These are phyloP conservation scores for Gracilaria vermiculophylla DNA, from an alignment of 23 red algal genomes.

Conservation along the genomic window DNA sequence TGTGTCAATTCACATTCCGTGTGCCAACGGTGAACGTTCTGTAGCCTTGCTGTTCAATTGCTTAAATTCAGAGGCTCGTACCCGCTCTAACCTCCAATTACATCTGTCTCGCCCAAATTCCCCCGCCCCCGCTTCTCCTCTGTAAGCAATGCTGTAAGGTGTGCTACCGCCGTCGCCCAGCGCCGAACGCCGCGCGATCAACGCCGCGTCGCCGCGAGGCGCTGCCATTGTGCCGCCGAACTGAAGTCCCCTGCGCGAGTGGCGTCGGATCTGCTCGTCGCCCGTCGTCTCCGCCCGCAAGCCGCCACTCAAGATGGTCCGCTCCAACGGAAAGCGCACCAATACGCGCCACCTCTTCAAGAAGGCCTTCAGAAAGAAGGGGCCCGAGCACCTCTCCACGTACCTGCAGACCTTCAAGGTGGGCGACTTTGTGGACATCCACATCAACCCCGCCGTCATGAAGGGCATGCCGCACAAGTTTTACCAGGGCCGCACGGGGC, in stretches of 20 bases:
- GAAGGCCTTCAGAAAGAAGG: slow-evolving; percentile 83
- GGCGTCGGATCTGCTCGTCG: not conserved
- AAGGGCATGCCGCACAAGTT: slow-evolving; percentile 99
- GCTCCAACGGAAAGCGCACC: slow-evolving; percentile 91
- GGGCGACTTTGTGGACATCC: slow-evolving; percentile 95
- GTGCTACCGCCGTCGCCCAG: not conserved
- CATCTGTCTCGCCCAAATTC: not conserved
- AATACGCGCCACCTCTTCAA: slow-evolving; percentile 96
- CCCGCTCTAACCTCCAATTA: not conserved
- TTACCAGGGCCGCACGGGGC: slow-evolving; percentile 91
- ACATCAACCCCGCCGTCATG: slow-evolving; percentile 81
- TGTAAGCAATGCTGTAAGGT: not conserved
- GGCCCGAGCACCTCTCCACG: slow-evolving; percentile 60
- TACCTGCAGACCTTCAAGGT: slow-evolving; percentile 92
- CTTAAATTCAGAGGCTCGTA: too few relatives aligned
- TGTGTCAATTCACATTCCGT: too few relatives aligned
- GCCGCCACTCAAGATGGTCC: slow-evolving; percentile 72
- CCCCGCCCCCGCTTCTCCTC: not conserved
- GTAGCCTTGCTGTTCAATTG: too few relatives aligned
- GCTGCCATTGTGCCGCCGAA: too few relatives aligned
- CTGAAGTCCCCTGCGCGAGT: too few relatives aligned
- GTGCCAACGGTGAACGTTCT: too few relatives aligned
- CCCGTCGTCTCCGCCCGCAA: not conserved
- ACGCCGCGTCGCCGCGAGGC: too few relatives aligned
- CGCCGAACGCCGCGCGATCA: not conserved